Percentiles rank a stretch among this genome's conserved stretches.
These are phyloP conservation scores for Kodamaea jinghongensis DNA, from an alignment of 805 yeast species.

Conservation along the genomic window DNA sequence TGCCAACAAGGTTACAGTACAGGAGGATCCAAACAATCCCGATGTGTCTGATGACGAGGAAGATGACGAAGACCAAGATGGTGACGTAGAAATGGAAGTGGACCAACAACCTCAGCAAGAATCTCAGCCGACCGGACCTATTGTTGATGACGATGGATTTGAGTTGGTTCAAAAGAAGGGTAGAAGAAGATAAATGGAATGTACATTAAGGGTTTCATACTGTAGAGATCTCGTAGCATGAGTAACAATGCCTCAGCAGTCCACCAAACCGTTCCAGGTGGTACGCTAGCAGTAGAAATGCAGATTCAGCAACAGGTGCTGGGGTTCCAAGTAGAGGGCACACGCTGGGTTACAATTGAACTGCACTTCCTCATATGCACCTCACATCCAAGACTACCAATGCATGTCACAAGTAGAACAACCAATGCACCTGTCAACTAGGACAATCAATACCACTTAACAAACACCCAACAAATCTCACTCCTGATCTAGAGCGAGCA, in stretches of 20 bases:
- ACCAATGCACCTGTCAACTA: too few species aligned
- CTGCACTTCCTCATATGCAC: too few species aligned
- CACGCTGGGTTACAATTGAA: too few species aligned
- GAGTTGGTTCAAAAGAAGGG: slow-evolving; percentile 79
- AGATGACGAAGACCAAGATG: slow-evolving; percentile 46
- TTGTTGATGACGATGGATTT: slow-evolving; percentile 93
- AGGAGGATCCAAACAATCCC: slow-evolving; percentile 64
- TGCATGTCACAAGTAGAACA: too few species aligned
- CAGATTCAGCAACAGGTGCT: too few species aligned
- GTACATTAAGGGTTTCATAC: background rate
- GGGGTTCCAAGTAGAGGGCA: too few species aligned
- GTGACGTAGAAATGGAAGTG: slow-evolving; percentile 33
- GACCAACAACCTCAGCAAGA: slow-evolving; percentile 17
- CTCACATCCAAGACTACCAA: too few species aligned
- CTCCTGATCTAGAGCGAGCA: too few species aligned
- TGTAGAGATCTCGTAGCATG: background rate
- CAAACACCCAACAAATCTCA: too few species aligned
- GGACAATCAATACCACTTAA: too few species aligned
- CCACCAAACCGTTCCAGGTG: too few species aligned
- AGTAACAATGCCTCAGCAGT: background rate
- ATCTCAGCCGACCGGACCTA: slow-evolving; percentile 46
- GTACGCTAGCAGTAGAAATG: too few species aligned
- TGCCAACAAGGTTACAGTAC: slow-evolving; percentile 42
- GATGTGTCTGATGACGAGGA: slow-evolving; percentile 48
- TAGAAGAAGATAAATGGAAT: slow-evolving; percentile 29